Percentiles rank a stretch among this genome's conserved stretches.
Conservation (phyloP, 345 rosid genomes). For the Clarkia xantiana region DNA sequence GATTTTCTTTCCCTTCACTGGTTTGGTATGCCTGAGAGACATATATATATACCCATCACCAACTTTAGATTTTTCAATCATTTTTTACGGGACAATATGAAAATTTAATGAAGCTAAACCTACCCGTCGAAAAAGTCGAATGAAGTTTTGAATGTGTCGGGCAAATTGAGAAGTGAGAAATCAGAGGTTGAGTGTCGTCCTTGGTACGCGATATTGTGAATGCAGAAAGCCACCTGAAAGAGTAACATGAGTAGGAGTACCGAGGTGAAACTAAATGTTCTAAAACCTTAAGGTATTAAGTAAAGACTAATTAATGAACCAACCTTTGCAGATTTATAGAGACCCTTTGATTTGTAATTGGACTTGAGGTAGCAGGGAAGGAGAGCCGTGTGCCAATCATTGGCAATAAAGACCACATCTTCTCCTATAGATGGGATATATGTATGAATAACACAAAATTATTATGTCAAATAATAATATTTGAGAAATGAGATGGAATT, state of each 20-base stretch:
- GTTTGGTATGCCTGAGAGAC: slow-evolving; percentile 46
- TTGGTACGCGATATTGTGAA: slow-evolving; percentile 94
- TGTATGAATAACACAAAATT: no score
- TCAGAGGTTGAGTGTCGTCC: slow-evolving; percentile 64
- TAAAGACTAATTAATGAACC: no score
- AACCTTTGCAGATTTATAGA: slow-evolving; percentile 75
- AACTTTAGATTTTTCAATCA: background rate
- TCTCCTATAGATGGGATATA: no score
- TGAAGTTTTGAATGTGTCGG: slow-evolving; percentile 49
- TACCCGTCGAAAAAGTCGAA: slow-evolving; percentile 85
- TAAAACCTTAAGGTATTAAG: no score
- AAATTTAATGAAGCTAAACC: background rate
- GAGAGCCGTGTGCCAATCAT: slow-evolving; percentile 93
- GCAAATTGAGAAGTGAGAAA: slow-evolving; percentile 59
- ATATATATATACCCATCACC: no score
- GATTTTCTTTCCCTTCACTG: slow-evolving; percentile 74
- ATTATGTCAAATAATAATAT: no score
- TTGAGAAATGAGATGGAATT: no score
- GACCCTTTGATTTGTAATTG: slow-evolving; percentile 51
- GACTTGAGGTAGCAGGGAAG: slow-evolving; percentile 74
- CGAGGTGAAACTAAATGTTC: no score
- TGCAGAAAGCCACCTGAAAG: slow-evolving; percentile 69
- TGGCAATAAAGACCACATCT: slow-evolving; percentile 65
- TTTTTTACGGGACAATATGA: background rate
- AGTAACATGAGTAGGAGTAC: no score